These are phyloP conservation scores for Fomitopsis schrenkii DNA, from an alignment of 1,284 basidiomycete species.

Conservation along the genomic window DNA sequence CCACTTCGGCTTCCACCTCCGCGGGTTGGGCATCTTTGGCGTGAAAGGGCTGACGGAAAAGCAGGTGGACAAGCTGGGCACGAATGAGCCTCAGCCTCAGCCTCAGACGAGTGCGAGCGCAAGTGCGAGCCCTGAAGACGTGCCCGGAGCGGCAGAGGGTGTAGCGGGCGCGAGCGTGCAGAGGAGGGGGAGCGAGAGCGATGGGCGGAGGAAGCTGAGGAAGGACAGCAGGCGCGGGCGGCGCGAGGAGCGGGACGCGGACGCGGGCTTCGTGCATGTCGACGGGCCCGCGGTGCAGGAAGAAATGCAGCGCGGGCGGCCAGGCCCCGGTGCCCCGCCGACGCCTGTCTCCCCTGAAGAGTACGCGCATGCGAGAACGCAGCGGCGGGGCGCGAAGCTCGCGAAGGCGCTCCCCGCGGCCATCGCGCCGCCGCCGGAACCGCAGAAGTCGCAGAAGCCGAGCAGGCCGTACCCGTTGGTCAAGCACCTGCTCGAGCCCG, in stretches of 20 bases:
- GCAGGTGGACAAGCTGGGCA: conserved; percentile 25
- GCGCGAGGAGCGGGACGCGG: neutral
- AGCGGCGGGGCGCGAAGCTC: conserved; percentile 36
- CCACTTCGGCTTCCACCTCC: neutral
- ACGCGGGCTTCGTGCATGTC: neutral
- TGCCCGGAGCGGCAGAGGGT: neutral
- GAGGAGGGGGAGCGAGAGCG: conserved; percentile 1
- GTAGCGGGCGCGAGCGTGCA: neutral
- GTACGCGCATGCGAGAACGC: conserved; percentile 34
- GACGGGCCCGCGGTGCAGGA: neutral
- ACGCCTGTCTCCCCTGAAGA: conserved; percentile 33
- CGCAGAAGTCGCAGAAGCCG: conserved; percentile 26
- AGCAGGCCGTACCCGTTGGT: conserved; percentile 45
- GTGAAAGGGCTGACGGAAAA: conserved; percentile 27
- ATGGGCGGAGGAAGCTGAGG: conserved; percentile 11
- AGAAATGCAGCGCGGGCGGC: neutral
- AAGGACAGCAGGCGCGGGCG: conserved; percentile 1
- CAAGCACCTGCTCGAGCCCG: conserved; percentile 44
- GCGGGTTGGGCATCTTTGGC: conserved; percentile 10
- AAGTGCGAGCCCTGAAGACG: neutral
- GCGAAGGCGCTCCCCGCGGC: conserved; percentile 35
- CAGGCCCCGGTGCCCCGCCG: conserved; percentile 11
- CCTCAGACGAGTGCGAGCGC: conserved; percentile 4
- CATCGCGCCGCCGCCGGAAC: conserved; percentile 12
- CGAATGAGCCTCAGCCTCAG: too few relatives aligned